Base-by-base conservation (phyloP, 108 stramenopile species). In the Pseudonitzschia delicatissima region DNA sequence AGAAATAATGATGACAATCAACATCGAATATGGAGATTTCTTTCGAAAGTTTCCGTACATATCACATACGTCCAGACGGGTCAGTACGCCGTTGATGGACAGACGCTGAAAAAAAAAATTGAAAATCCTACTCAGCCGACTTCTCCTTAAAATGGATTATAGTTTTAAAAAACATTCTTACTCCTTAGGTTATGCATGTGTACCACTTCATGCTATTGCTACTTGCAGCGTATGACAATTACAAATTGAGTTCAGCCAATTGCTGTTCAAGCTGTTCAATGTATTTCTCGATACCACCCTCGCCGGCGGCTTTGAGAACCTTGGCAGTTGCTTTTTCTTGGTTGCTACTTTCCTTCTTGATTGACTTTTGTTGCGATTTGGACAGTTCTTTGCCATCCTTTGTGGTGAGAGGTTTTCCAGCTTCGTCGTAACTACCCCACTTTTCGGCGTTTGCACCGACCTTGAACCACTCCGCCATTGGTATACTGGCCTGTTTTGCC, bases 281-380 rank as follows among this genome's bases (percentile, higher is more conserved):
- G 53, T 83, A 81, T 20, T 71, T 57, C 21, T 80, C 69, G 23
- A 86, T 75, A 13, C 82, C 85, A 11, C 39, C 29, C 13, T 83
- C 82, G 12, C 71, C 77, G 7, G 74, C 74, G 23, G 74, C 35
- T 32, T 68, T 69, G 34, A 64, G 33, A 4, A 76, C 63, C 57
- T 76, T 76, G 18, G 64, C 67, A 28, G 47, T 42, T 11, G 74
- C 74, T 60, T 68, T 69, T n/a, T 64, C 57, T 48, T 76, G 74
- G 39, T 69, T 69, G 1, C 69, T 76, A 36, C 44, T 45, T 27
- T 76, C 74, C 45, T 76, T 76, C 32, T 67, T 62, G 39, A 69
- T 49, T 15, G 74, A 57, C 63, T 76, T 76, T 64, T 76, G 74
- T 28, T 76, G 74, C 3, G 74, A 76, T 23, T 76, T 76, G 28